Evolutionary conservation across 106 monocot species (phyloP), one percentile per base, ranked within the genome.

Genomic region (Acorus calamus): DNA sequence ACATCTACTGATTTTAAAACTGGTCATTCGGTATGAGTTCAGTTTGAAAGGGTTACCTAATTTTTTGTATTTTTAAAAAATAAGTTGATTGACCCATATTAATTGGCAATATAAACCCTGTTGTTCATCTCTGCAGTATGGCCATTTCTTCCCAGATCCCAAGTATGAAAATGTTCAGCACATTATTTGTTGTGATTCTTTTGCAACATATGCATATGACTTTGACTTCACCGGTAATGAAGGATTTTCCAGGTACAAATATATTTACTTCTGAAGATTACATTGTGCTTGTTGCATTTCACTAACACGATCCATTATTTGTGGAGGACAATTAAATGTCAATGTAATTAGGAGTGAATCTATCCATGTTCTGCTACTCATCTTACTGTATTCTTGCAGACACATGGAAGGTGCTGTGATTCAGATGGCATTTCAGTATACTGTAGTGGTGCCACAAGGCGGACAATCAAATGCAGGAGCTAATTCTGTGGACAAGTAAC

Each of bases 91-190:
- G 28, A 28, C 28, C 28, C 28, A 28, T 0, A 28, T 28, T 0
- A 28, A 28, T 28, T 28, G 28, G 28, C 28, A 28, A 28, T 28
- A 28, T 28, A 28, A 28, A 28, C 28, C 28, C 28, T 28, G 28
- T 28, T 28, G 0, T 28, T 28, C 28, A 28, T 28, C 28, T 28
- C 28, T 56, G 80, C 91, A 98, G 98, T 92, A 85, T 79, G 98
- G 98, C 49, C 98, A 98, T 85, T 98, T 98, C 76, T 98, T 98
- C 63, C 85, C 98, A 60, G 98, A 98, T 70, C 98, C 98, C 28
- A 91, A 98, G 58, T 98, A 92, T 80, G 98, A 98, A 78, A 83
- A 83, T 81, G 98, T 98, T 57, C 98, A 98, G 56, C 98, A 98
- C 56, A 88, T 98, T 67, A 98, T 98, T 61, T 98, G 98, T 57